A percentile compares a stretch with the other conserved stretches of the same genome.
Evolutionary conservation across 2,329 filamentous ascomycete species (phyloP).

Genomic region (Tolypocladium album): DNA sequence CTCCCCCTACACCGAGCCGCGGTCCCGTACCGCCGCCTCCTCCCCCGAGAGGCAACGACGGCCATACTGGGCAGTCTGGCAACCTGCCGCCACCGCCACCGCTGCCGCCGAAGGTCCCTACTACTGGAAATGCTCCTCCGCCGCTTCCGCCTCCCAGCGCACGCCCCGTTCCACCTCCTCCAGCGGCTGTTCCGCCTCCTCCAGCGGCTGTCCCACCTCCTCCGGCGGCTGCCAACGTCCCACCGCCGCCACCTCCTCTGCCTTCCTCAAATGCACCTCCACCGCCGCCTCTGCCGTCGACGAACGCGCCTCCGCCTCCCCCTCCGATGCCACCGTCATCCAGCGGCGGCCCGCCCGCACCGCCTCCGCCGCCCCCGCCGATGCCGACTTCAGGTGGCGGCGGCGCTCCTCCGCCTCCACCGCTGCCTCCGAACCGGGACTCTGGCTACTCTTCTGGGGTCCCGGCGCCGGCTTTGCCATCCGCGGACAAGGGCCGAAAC

Average conservation of each 20-base stretch:
- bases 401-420: slow-evolving; percentile 36
- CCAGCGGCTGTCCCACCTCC: slow-evolving; percentile 36
- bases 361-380: slow-evolving; percentile 29
- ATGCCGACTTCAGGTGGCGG: slow-evolving; percentile 13
- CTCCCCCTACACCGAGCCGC: slow-evolving; percentile 66
- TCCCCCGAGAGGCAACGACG: slow-evolving; percentile 32
- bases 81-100: slow-evolving; percentile 25
- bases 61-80: slow-evolving; percentile 9
- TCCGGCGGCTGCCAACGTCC: slow-evolving; percentile 36
- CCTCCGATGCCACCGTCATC: slow-evolving; percentile 21
- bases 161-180: slow-evolving; percentile 42
- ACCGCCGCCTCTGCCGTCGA: slow-evolving; percentile 18
- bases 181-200: slow-evolving; percentile 34
- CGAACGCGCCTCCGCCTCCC: slow-evolving; percentile 20
- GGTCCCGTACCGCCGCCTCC: slow-evolving; percentile 63
- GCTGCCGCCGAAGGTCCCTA: slow-evolving; percentile 37
- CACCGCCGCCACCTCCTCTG: slow-evolving; percentile 20
- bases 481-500: slow-evolving; percentile 35
- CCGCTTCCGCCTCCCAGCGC: slow-evolving; percentile 39
- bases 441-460: slow-evolving; percentile 45
- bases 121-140: slow-evolving; percentile 32
- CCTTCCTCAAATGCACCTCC: slow-evolving; percentile 5
- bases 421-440: slow-evolving; percentile 46
- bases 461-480: slow-evolving; percentile 32
- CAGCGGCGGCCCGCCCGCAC: slow-evolving; percentile 15